Evolutionary conservation across 148 eudicot genomes (phyloP).

Genomic region (Bassia scoparia): DNA sequence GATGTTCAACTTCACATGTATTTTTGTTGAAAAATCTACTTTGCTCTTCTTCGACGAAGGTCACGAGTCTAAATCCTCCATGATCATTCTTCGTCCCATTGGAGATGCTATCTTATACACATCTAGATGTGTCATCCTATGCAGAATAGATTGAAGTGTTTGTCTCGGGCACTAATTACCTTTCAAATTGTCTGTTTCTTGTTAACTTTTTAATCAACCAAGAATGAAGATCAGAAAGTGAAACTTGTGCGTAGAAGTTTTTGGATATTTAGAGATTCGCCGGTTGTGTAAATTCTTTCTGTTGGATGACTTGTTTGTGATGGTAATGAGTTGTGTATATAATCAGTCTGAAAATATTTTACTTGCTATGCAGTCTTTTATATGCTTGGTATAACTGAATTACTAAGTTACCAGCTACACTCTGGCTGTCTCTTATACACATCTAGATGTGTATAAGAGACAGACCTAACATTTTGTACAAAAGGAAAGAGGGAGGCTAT

Average conservation of each 20-base stretch:
- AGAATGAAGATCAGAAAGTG: neutral
- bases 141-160: conserved; percentile 29
- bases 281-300: conserved; percentile 1
- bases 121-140: conserved; percentile 46
- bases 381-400: neutral
- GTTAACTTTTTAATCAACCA: neutral
- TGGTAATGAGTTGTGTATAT: neutral
- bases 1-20: too few species aligned
- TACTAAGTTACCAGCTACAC: neutral
- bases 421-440: neutral
- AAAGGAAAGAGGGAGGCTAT: conserved; percentile 79
- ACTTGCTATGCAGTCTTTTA: conserved; percentile 9
- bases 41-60: too few species aligned
- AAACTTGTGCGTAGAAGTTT: neutral
- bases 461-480: conserved; percentile 79
- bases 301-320: conserved; percentile 4
- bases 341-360: neutral
- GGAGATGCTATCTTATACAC: too few species aligned
- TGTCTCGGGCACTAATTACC: neutral
- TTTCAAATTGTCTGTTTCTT: neutral
- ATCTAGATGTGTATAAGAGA: conserved; percentile 60
- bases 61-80: too few species aligned
- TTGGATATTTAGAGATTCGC: conserved; percentile 3
- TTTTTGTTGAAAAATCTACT: too few species aligned
- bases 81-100: too few species aligned